Evolutionary conservation across 2,329 filamentous ascomycete species (phyloP), one percentile per base, ranked within the genome.

Genomic region (Fusarium goolgardi): DNA sequence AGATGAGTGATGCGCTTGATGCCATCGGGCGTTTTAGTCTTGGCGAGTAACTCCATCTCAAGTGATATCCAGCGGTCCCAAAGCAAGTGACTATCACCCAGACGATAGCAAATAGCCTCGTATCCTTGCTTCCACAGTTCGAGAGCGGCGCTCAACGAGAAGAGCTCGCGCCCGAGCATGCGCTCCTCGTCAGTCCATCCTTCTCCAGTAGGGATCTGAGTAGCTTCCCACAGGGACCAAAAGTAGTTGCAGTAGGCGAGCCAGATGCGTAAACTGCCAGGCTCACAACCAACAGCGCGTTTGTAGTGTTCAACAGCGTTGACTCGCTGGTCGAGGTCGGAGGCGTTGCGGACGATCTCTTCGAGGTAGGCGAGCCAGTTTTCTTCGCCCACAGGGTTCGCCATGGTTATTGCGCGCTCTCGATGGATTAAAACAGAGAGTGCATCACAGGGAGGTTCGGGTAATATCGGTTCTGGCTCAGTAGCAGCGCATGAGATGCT

Each of bases 1-100:
- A 93, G 84, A 49, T 87, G 85, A 29, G 88, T 88, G 71, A 95
- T 86, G 73, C 87, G 86, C 64, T 86, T 84, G 18, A 92, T 82
- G 76, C 86, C 82, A 75, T 86, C 80, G 72, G 84, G 74, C 69
- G 86, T 85, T 71, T 81, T 78, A 54, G 85, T 81, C 79, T 82
- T 82, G 27, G 82, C 84, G 21, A 94, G 84, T 69, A 91, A 86
- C 69, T 91, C 87, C 76, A 91, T 83, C 75, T 94, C 85, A 46
- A 93, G 85, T 55, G 89, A 87, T 43, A 93, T 84, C 85, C 91
- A 95, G 67, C 90, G 88, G 75, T 94, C 87, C 92, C 92, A 96
- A 13, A 96, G 84, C 58, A 88, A 79, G 75, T 94, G 90, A 74
- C 92, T 95, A 76, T 94, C 91, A 74, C 87, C 87, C 59, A 96